Base-by-base conservation (phyloP, 1,284 basidiomycete species). In the Butyriboletus pseudospeciosus region DNA sequence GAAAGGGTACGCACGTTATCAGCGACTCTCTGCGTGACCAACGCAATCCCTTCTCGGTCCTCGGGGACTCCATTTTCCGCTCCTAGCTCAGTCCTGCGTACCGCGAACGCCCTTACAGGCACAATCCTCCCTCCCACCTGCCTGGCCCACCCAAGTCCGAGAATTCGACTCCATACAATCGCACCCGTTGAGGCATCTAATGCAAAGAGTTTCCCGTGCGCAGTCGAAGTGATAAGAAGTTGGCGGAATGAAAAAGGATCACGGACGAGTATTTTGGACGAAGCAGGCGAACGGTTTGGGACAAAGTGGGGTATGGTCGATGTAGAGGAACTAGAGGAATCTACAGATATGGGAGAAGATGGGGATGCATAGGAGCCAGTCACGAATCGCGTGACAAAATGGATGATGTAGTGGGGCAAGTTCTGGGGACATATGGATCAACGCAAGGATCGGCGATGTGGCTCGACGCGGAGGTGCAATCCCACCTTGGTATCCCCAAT, bases 211-310 rank as follows among this genome's bases (percentile, higher is more conserved):
- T 92, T 93, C 20, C 93, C 92, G 35, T 80, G 76, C 2, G 74
- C 62, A 2, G 90, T 92, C 0, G 85, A 88, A 4, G 79, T 79
- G 3, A 97, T 80, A 47, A 95, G 79, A 39, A 98, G 70, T 69
- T 97, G 92, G 46, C 89, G 80, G 71, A 97, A 92, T 0, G 93
- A 94, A 67, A 96, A 97, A 2, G 85, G 74, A 65, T 97, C 92
- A 3, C 90, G 82, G 47, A 77, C 75, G 1, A 87, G 74, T 1
- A 71, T 55, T 28, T 64, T 68, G 61, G 39, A 67, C 56, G 51
- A 77, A 72, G 23, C 77, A 13, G 56, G 55, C 12, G 51, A 63
- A 32, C 26, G 60, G 1, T 37, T 10, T 14, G 67, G 67, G 37
- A 64, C 7, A 35, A 34, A 16, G 37, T 53, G 7, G 25, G 77